A percentile compares a stretch with the other conserved stretches of the same genome.
Conservation (phyloP, 345 rosid genomes). For the Citrus inodora region DNA sequence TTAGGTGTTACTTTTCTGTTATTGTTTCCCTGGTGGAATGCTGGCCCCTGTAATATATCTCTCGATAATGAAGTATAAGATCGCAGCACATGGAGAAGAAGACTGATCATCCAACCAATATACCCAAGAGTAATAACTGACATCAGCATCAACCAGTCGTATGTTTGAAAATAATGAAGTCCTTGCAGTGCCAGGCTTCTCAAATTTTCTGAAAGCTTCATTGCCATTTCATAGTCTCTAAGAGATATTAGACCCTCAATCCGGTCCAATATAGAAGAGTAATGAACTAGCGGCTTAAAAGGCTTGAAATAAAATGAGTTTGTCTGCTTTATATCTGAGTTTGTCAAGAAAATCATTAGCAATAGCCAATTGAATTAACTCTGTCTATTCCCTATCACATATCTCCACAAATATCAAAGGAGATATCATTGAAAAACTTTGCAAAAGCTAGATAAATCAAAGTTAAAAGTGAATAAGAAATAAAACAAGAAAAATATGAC, state of each 20-base stretch:
- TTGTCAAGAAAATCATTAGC: conserved; percentile 42
- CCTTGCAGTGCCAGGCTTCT: conserved; percentile 86
- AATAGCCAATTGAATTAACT: conserved; percentile 4
- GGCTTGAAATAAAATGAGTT: conserved; percentile 75
- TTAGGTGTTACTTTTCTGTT: conserved; percentile 67
- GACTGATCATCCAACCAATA: conserved; percentile 87
- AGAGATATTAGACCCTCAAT: conserved; percentile 62
- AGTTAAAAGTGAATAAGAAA: neutral
- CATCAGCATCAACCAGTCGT: conserved; percentile 97
- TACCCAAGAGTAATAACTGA: conserved; percentile 80
- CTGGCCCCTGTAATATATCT: conserved; percentile 43
- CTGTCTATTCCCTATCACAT: neutral
- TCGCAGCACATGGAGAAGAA: conserved; percentile 79
- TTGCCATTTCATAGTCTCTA: conserved; percentile 57
- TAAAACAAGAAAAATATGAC: neutral
- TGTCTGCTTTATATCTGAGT: conserved; percentile 70
- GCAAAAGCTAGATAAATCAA: neutral
- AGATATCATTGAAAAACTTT: neutral
- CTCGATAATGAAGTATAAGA: conserved; percentile 68
- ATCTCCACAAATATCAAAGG: conserved; percentile 1
- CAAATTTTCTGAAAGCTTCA: conserved; percentile 63
- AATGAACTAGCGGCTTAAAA: conserved; percentile 60
- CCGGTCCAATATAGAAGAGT: conserved; percentile 42
- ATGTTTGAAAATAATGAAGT: conserved; percentile 91
- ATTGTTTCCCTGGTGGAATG: conserved; percentile 40